Base-by-base conservation (phyloP, 176 grass and related monocot species). In the Aegilops umbellulata region DNA sequence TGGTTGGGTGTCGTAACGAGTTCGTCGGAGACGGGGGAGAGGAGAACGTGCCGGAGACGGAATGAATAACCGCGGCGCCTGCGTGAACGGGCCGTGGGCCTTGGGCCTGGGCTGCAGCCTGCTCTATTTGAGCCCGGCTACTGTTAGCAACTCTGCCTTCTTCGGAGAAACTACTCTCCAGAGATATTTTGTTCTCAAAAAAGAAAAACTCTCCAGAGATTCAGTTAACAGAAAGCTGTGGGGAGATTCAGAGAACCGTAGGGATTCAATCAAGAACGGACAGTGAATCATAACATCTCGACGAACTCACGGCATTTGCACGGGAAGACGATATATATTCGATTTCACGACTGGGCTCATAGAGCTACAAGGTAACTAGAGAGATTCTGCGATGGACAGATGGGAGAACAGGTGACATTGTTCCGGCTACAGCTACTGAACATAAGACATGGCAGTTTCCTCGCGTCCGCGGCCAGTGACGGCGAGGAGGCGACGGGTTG, bases 1-100 rank as follows among this genome's bases (percentile, higher is more conserved):
- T 90, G 83, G 67, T 9, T 38, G 68, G 66, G 46, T 20, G 71
- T 60, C 11, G 67, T 22, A 8, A 15, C 29, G 80, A 73, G 81
- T 73, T 83, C 81, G 81, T 61, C 81, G 57, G 69, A 47, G 82
- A 3, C 25, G 29, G 60, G 6, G 14, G 4, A 68, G 66, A 44
- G 6, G 23, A 17, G 22, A 25, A 0, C 47, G 30, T 36, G 65
- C 25, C 60, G 63, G 49, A 73, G 68, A 41, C 68, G 23, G 47
- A 55, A 22, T 22, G 66, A 55, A 58, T 22, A 55, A 20, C 25
- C 4, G 44, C 5, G 10, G 16, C 44, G 2, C n/a, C 1, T 76
- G 73, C 44, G 42, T 76, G 73, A 10, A 7, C 16, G 46, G n/a
- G 73, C 73, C 15, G 8, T 30, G 73, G 25, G 73, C 46, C 32